phyloP scores from a whole-genome alignment of 2,329 filamentous ascomycete genomes.

The Graphiopsis chlorocephala region DNA sequence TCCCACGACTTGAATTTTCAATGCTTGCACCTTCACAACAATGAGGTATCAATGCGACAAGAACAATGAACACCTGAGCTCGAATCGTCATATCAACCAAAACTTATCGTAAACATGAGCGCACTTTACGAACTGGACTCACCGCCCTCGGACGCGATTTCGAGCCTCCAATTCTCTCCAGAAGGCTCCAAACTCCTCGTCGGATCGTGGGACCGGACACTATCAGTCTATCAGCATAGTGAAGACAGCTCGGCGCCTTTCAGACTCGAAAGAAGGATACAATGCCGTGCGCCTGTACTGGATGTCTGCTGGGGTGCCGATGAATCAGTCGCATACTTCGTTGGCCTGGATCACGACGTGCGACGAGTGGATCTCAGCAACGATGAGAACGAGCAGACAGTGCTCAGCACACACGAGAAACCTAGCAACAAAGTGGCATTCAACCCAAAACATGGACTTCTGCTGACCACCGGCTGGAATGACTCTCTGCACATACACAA shows the following conservation, averaged over 20 bases:
- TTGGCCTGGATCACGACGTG: slow-evolving; percentile 83
- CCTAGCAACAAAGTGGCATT: slow-evolving; percentile 83
- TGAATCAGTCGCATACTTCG: slow-evolving; percentile 80
- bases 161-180: slow-evolving; percentile 80
- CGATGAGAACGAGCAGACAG: slow-evolving; percentile 60
- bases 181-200: slow-evolving; percentile 77
- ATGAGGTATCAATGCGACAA: background rate
- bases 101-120: slow-evolving; percentile 16
- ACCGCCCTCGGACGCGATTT: slow-evolving; percentile 83
- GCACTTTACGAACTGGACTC: slow-evolving; percentile 64
- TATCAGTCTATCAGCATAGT: slow-evolving; percentile 68
- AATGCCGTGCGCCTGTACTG: slow-evolving; percentile 77
- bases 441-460: slow-evolving; percentile 68
- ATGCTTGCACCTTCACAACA: background rate
- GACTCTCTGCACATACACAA: slow-evolving; percentile 82
- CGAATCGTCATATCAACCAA: background rate
- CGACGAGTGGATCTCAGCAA: slow-evolving; percentile 68
- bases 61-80: background rate
- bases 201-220: slow-evolving; percentile 88
- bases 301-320: slow-evolving; percentile 84
- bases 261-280: slow-evolving; percentile 32
- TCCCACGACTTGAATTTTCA: slow-evolving; percentile 10
- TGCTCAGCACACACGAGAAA: slow-evolving; percentile 70
- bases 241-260: slow-evolving; percentile 54
- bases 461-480: slow-evolving; percentile 94